Conservation (phyloP, 2,329 filamentous ascomycete species). For the Paecilomyces sp. region DNA sequence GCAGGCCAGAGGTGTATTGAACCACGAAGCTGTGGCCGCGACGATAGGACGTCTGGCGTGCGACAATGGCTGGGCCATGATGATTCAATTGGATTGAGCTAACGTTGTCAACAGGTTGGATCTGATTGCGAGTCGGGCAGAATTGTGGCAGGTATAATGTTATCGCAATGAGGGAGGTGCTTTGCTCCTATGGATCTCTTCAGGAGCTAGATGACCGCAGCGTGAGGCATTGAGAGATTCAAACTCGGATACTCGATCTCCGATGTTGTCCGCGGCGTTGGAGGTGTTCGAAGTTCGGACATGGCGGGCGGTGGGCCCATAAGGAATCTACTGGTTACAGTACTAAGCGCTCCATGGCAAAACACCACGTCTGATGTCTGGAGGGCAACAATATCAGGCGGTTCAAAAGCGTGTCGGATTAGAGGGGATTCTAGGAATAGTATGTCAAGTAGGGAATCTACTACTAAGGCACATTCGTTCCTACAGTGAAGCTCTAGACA, state of each 20-base stretch:
- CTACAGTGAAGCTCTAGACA: no score
- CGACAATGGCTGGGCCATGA: slow-evolving; percentile 3
- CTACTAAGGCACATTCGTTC: no score
- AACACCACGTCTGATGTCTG: not conserved
- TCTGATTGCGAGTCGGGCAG: not conserved
- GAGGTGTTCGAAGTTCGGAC: not conserved
- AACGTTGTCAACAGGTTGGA: not conserved
- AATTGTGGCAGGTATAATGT: not conserved
- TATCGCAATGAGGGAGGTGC: no score
- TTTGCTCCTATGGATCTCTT: not conserved
- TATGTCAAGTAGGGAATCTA: not conserved
- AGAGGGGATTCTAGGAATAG: not conserved
- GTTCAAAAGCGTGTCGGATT: not conserved
- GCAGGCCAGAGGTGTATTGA: not conserved
- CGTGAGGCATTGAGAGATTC: not conserved
- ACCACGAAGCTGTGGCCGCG: not conserved
- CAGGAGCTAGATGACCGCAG: not conserved
- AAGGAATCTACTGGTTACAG: not conserved
- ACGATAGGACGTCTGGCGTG: not conserved
- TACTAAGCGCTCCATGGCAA: no score
- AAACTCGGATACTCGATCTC: not conserved
- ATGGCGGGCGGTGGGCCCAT: not conserved
- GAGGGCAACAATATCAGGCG: not conserved
- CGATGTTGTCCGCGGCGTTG: not conserved
- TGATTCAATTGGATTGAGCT: not conserved